Base-by-base conservation (phyloP, 306 rosid genomes). In the Citrullus colocynthis region DNA sequence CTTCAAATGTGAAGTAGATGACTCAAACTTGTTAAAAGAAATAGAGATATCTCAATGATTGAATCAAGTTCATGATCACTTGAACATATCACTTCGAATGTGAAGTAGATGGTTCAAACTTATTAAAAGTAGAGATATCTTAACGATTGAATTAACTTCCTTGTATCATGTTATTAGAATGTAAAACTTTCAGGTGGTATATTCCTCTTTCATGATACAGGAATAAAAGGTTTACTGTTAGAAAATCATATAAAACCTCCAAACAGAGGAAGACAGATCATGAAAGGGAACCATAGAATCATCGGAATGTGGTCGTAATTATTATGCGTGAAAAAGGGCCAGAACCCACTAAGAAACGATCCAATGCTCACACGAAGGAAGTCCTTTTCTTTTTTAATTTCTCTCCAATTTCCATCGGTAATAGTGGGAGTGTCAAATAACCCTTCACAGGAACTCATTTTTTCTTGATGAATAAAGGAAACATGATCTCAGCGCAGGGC, bases 401-500 rank as follows among this genome's bases (percentile, higher is more conserved):
- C 63, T 28, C 59, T 74, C 49, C 13, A 74, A 9, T 81, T 70
- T 41, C 75, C 83, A 81, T 61, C 67, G 79, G 13, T 34, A 62
- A 57, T 76, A 76, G 83, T 81, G 81, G 82, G 49, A 86, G 77
- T 61, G 49, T 79, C 80, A 59, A 60, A 57, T 57, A 80, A 42
- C 72, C 82, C 20, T 32, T 82, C 69, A 60, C 80, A 52, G 15
- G 10, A 76, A 72, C 48, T 7, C 11, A 34, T 12, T 9, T 15
- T 37, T 34, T 70, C 62, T 80, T 76, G 10, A 78, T 61, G 62
- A 28, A 21, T 64, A 21, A 45, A 77, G 74, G 79, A 16, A 67
- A 59, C 75, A 37, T 84, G 89, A 86, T 84, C 69, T 84, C 86
- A 86, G 80, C 84, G 34, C 62, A 71, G 7, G 62, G 89, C 81